Base-by-base conservation (phyloP, 2,329 filamentous ascomycete genomes). In the Chrysosporium queenslandicum region DNA sequence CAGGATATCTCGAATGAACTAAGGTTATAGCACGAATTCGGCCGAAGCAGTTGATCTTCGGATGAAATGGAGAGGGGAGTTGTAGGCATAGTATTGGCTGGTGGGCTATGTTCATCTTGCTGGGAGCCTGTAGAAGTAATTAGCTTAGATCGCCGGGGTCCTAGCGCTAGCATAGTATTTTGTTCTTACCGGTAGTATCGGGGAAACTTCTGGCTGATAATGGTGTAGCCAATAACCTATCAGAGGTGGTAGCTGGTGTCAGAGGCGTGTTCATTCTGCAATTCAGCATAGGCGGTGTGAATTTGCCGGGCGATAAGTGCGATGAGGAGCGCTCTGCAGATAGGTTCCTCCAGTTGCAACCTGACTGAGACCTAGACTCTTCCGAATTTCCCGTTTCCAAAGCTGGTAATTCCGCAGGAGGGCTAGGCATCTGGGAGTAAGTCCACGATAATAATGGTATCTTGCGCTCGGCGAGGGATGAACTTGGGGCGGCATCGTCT, bases 11-110 rank as follows among this genome's bases (percentile, higher is more conserved):
- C 56, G 23, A 62, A 58, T 36, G 57, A 61, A 51, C 64, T 62
- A 30, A 62, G 53, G 27, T 59, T 62, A 2, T 65, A 59, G 12
- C 48, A 49, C 25, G 59, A 52, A 18, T 60, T 62, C 45, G 67
- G 65, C 14, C 65, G 52, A 42, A 61, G 66, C 12, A 62, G 55
- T 39, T 66, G 63, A 56, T 70, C 69, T 27, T 68, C 65, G 21
- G 64, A 60, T 1, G 64, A 53, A 49, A 42, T 8, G 7, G 46
- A 53, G 63, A 59, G 14, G 64, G 66, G 29, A 68, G 63, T 3
- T 65, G 41, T 37, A 63, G n/a, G 63, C 50, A 16, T 62, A 60
- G 37, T 66, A 64, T 21, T 68, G 50, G 3, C 60, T 53, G 1
- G 6, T n/a, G 25, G n/a, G n/a, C 30, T 14, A 7, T n/a, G 23